Evolutionary conservation across 164 flowering plant species (phyloP).

Genomic region (Akebia trifoliata): DNA sequence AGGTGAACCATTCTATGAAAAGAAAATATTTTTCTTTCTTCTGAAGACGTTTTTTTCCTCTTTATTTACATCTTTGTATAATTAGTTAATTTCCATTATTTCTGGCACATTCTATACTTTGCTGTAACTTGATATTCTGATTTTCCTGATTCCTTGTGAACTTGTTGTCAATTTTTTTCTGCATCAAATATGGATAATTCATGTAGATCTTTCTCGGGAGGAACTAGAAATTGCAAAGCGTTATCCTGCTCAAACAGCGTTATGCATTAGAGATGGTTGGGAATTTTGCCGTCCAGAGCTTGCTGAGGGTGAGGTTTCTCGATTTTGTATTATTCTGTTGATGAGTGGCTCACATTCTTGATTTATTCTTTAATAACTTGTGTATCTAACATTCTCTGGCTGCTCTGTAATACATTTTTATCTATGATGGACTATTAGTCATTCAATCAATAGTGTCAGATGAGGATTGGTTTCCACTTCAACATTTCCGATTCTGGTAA

Average conservation of each 20-base stretch:
- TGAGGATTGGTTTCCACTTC: too few species aligned
- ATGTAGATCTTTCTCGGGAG: conserved; percentile 71
- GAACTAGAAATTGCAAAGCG: conserved; percentile 71
- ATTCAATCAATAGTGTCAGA: too few species aligned
- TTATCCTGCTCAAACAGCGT: conserved; percentile 81
- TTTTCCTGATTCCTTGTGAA: neutral
- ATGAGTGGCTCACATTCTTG: neutral
- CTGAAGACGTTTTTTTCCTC: too few species aligned
- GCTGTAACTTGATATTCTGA: neutral
- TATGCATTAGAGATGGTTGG: conserved; percentile 96
- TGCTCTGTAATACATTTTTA: too few species aligned
- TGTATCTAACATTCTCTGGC: neutral
- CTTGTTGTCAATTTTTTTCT: neutral
- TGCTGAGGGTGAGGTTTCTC: conserved; percentile 52
- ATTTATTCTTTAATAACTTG: neutral
- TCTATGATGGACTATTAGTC: too few species aligned
- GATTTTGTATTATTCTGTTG: neutral
- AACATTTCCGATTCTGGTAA: too few species aligned
- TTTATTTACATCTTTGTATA: too few species aligned
- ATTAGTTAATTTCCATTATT: neutral
- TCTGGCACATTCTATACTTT: neutral
- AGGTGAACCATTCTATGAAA: too few species aligned
- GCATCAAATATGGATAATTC: conserved; percentile 5
- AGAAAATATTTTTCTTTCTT: too few species aligned
- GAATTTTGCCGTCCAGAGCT: conserved; percentile 86